Percentiles rank a stretch among this genome's conserved stretches.
Conservation (phyloP, 441 rosid genomes). For the Syzygium malaccense region DNA sequence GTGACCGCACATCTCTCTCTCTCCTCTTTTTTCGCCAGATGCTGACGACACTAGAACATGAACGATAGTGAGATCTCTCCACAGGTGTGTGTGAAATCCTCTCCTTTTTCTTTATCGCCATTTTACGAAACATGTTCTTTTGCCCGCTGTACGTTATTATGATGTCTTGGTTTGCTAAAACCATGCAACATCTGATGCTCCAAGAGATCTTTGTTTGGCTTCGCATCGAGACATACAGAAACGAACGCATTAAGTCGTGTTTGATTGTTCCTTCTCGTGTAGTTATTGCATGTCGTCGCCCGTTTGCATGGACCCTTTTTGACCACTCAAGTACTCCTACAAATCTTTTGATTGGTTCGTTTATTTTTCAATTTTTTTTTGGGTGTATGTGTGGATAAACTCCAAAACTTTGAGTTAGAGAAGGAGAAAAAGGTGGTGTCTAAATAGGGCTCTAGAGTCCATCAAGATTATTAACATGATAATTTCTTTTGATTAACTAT, state of each 20-base stretch:
- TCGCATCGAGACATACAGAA: background rate
- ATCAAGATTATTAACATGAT: background rate
- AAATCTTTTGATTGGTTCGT: background rate
- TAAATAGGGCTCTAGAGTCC: background rate
- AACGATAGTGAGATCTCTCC: background rate
- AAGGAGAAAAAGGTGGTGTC: background rate
- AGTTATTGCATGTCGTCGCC: background rate
- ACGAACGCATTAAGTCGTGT: background rate
- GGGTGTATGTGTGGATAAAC: background rate
- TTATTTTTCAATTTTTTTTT: background rate
- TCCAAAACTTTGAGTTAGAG: background rate
- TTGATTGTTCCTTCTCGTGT: background rate
- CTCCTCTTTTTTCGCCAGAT: background rate
- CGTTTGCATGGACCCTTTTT: background rate
- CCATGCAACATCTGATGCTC: background rate
- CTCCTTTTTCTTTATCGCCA: background rate
- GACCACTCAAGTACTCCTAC: background rate
- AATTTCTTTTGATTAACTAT: background rate
- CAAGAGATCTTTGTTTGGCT: background rate
- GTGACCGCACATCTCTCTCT: background rate
- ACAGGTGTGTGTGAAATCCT: background rate
- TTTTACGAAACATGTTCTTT: background rate
- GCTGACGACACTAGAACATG: background rate
- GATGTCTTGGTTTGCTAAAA: background rate
- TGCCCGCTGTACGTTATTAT: background rate